A percentile compares a stretch with the other conserved stretches of the same genome.
Evolutionary conservation across 148 eudicot species (phyloP).

Genomic region (Camellia granthamiana): DNA sequence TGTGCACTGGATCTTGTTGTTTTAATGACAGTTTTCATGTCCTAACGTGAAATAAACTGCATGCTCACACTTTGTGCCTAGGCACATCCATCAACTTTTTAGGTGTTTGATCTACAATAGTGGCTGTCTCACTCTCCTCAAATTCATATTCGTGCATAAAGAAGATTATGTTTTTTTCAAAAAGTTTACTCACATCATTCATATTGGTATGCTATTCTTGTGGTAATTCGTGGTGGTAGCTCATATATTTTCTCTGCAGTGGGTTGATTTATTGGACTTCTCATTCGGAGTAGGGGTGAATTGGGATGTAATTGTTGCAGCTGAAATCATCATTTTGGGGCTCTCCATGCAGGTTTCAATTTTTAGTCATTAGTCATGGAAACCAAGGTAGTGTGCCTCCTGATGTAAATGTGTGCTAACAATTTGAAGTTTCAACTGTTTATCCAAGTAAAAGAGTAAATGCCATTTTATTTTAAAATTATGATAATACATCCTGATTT

Average conservation of each 20-base stretch:
- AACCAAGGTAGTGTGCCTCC: neutral
- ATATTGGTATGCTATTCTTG: neutral
- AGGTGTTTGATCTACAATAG: neutral
- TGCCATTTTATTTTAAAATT: neutral
- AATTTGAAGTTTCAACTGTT: neutral
- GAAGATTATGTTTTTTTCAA: neutral
- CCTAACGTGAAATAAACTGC: neutral
- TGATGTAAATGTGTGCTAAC: slow-evolving; percentile 13
- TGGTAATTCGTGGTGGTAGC: neutral
- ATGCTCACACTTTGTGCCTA: neutral
- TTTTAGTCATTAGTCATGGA: neutral
- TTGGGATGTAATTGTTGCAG: slow-evolving; percentile 3
- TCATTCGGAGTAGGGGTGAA: slow-evolving; percentile 50
- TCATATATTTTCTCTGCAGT: slow-evolving; percentile 35
- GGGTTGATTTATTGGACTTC: slow-evolving; percentile 88
- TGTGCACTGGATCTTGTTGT: too few species aligned
- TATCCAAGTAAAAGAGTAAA: neutral
- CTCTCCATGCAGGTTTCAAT: neutral
- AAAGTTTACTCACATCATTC: neutral
- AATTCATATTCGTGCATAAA: neutral
- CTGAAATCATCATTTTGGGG: neutral
- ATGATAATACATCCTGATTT: neutral
- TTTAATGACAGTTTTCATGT: neutral
- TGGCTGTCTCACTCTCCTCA: neutral
- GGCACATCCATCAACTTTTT: neutral